Evolutionary conservation across 2,329 filamentous ascomycete species (phyloP), one percentile per base, ranked within the genome.

Genomic region (Mariannaea sp.): DNA sequence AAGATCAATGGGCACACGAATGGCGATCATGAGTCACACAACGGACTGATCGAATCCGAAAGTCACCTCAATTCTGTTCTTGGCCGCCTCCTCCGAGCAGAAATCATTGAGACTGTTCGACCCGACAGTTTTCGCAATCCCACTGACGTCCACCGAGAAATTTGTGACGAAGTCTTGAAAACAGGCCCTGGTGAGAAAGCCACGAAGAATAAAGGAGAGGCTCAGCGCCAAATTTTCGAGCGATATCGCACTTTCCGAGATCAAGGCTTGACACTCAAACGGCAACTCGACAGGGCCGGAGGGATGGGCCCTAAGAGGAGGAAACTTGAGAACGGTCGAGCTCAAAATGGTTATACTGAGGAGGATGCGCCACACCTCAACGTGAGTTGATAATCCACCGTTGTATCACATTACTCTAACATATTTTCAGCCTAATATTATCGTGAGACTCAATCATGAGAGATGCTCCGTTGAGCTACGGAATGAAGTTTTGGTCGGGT

Each of bases 381-480:
- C 61, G 83, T 86, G 65, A 70, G 81, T 72, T 8, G 10, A 13
- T 13, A 41, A 5, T 24, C 7, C n/a, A 2, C 22, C 40, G 4
- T 14, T 24, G 12, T 12, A 19, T n/a, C 7, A 19, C 35, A n/a
- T 13, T 55, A n/a, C 41, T 59, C 68, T 75, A 62, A 72, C 63
- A 16, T 45, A 22, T 36, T 35, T 51, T 2, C 67, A 95, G 86
- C 81, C 84, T 43, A 82, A 88, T 53, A 77, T 92, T 59, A 80
- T 92, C 29, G 77, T 97, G 42, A 84, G 87, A 22, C 78, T 97
- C 49, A 97, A 96, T 68, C 87, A 90, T 65, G 88, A 92, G 50
- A 95, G 93, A 70, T 90, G 91, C 54, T 78, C 87, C 6, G 89
- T 97, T 8, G 86, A 89, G 43, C 78, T 96, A 58, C 89, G 93